These are phyloP conservation scores for Starmerella apis DNA, from an alignment of 805 yeast species.

Conservation along the genomic window DNA sequence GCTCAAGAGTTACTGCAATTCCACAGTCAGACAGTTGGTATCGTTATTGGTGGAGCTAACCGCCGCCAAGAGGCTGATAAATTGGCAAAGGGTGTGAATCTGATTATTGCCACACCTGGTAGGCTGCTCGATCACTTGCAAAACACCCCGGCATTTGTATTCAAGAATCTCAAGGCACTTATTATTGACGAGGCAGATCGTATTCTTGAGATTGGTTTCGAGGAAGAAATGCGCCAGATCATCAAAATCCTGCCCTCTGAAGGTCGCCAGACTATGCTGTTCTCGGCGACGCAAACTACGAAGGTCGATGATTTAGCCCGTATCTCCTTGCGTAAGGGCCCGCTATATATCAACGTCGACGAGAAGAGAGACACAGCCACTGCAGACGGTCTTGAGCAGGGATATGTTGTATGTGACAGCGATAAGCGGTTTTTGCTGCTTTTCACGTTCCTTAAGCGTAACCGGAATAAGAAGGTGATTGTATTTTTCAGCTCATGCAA, in stretches of 20 bases:
- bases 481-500: conserved; percentile 95
- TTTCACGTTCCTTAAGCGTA: conserved; percentile 88
- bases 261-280: conserved; percentile 90
- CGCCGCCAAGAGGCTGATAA: conserved; percentile 96
- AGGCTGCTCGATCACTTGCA: conserved; percentile 92
- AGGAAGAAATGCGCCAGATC: conserved; percentile 97
- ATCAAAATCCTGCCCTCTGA: conserved; percentile 85
- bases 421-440: conserved; percentile 84
- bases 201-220: conserved; percentile 94
- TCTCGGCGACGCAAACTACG: conserved; percentile 98
- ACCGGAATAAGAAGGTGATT: conserved; percentile 74
- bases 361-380: conserved; percentile 75
- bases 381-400: conserved; percentile 95
- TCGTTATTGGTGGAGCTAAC: conserved; percentile 97
- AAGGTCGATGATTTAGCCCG: conserved; percentile 97
- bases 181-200: conserved; percentile 98
- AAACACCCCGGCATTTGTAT: conserved; percentile 86
- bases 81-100: conserved; percentile 82
- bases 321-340: conserved; percentile 88
- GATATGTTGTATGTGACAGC: conserved; percentile 94
- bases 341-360: conserved; percentile 86
- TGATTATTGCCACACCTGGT: conserved; percentile 95
- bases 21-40: conserved; percentile 90
- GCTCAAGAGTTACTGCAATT: conserved; percentile 85
- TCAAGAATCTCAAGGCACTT: conserved; percentile 86